Evolutionary conservation across 106 monocot genomes (phyloP).

Genomic region (Dioscorea dumetorum): DNA sequence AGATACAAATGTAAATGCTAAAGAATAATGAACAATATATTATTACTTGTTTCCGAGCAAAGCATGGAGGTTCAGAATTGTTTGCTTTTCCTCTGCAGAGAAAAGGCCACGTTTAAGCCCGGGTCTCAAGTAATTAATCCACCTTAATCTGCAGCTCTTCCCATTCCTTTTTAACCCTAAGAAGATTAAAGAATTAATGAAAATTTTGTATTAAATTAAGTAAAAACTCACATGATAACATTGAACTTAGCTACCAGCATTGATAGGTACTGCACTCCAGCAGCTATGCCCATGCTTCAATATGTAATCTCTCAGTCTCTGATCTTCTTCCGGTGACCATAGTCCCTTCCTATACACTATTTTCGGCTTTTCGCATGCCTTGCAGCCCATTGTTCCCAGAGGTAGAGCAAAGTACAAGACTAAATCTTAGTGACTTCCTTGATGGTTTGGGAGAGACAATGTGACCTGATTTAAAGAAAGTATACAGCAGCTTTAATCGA

Average conservation of each 20-base stretch:
- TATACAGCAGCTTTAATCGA: too few relatives aligned
- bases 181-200: not conserved
- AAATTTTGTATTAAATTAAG: not conserved
- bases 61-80: conserved; percentile 33
- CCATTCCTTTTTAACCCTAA: conserved; percentile 54
- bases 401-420: not conserved
- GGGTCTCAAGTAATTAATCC: conserved; percentile 63
- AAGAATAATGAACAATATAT: too few relatives aligned
- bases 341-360: conserved; percentile 25
- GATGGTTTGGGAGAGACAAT: not conserved
- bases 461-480: too few relatives aligned
- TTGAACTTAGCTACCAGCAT: conserved; percentile 17
- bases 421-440: not conserved
- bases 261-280: conserved; percentile 32
- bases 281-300: conserved; percentile 32
- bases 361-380: conserved; percentile 23
- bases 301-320: conserved; percentile 25
- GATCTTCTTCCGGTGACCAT: conserved; percentile 21
- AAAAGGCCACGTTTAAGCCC: conserved; percentile 57
- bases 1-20: not conserved
- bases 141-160: conserved; percentile 68
- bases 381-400: conserved; percentile 22
- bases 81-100: conserved; percentile 33
- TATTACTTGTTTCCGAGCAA: conserved; percentile 61
- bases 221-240: not conserved